Evolutionary conservation across 2,329 filamentous ascomycete species (phyloP).

Genomic region (Eutypa lata): DNA sequence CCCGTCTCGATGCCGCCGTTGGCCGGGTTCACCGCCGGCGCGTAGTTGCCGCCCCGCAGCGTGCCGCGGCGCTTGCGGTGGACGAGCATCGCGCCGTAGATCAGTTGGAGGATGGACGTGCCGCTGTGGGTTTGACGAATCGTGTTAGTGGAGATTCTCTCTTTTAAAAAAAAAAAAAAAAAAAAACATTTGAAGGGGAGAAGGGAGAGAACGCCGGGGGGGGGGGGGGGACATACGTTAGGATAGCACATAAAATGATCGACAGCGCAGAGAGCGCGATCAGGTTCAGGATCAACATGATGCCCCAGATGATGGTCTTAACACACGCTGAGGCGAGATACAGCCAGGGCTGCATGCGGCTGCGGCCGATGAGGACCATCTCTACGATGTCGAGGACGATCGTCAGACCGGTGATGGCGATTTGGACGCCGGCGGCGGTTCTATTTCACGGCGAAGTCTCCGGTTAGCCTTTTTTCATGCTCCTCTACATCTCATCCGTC

Average conservation of each 20-base stretch:
- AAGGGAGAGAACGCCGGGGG: too few species aligned
- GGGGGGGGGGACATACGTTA: conserved; percentile 18
- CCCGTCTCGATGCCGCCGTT: neutral
- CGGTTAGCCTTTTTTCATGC: conserved; percentile 5
- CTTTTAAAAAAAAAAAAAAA: too few species aligned
- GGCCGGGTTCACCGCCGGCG: conserved; percentile 11
- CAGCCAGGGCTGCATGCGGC: conserved; percentile 18
- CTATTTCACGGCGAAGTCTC: neutral
- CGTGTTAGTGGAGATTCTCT: too few species aligned
- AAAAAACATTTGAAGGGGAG: too few species aligned
- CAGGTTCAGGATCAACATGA: conserved; percentile 16
- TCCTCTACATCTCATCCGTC: too few species aligned
- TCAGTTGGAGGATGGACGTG: conserved; percentile 18
- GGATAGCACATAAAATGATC: conserved; percentile 10
- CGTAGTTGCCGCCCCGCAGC: conserved; percentile 16
- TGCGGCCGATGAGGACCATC: conserved; percentile 19
- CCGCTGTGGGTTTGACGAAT: conserved; percentile 5
- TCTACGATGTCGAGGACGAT: conserved; percentile 21
- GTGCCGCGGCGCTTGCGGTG: conserved; percentile 21
- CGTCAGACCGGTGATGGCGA: conserved; percentile 16
- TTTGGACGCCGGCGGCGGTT: conserved; percentile 14
- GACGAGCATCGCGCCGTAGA: conserved; percentile 19
- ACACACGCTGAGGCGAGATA: conserved; percentile 20
- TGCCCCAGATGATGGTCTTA: conserved; percentile 19
- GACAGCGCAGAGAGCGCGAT: conserved; percentile 7